phyloP scores from a whole-genome alignment of 352 stramenopile genomes.

The Pythium insidiosum region DNA sequence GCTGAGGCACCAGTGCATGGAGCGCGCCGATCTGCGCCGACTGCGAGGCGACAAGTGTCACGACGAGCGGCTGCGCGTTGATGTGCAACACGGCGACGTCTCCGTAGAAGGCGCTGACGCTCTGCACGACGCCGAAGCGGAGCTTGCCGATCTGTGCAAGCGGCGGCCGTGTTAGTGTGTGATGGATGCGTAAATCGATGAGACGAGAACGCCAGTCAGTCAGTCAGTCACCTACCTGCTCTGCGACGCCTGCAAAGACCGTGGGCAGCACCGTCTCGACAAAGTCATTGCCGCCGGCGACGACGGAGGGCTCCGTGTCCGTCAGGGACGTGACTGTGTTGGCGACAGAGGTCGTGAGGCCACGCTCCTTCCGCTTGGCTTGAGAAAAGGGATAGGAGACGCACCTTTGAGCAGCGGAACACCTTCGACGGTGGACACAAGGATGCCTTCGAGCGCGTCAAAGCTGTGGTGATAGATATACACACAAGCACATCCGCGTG shows the following conservation, averaged over 20 bases:
- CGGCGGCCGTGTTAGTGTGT: background rate
- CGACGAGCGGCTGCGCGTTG: slow-evolving; percentile 66
- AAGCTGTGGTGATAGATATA: too few species aligned
- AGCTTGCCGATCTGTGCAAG: slow-evolving; percentile 59
- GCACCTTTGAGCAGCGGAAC: slow-evolving; percentile 68
- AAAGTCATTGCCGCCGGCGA: slow-evolving; percentile 50
- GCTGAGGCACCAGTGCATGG: slow-evolving; percentile 40
- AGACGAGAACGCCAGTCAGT: background rate
- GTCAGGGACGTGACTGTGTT: too few species aligned
- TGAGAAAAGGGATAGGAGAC: background rate
- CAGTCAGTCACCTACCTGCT: slow-evolving; percentile 40
- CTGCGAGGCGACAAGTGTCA: slow-evolving; percentile 65
- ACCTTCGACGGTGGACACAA: slow-evolving; percentile 72
- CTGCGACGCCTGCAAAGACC: slow-evolving; percentile 64
- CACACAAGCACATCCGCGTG: too few species aligned
- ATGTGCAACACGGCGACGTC: slow-evolving; percentile 71
- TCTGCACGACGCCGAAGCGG: slow-evolving; percentile 65
- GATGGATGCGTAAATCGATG: background rate
- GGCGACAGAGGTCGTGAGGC: too few species aligned
- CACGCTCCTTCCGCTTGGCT: too few species aligned
- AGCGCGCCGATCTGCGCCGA: slow-evolving; percentile 51
- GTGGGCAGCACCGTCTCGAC: slow-evolving; percentile 71
- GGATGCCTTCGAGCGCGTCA: slow-evolving; percentile 63
- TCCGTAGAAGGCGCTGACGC: slow-evolving; percentile 67
- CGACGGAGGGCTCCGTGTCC: slow-evolving; percentile 40